phyloP scores from a whole-genome alignment of 2,329 filamentous ascomycete genomes.

The Cercospora nicotianae region DNA sequence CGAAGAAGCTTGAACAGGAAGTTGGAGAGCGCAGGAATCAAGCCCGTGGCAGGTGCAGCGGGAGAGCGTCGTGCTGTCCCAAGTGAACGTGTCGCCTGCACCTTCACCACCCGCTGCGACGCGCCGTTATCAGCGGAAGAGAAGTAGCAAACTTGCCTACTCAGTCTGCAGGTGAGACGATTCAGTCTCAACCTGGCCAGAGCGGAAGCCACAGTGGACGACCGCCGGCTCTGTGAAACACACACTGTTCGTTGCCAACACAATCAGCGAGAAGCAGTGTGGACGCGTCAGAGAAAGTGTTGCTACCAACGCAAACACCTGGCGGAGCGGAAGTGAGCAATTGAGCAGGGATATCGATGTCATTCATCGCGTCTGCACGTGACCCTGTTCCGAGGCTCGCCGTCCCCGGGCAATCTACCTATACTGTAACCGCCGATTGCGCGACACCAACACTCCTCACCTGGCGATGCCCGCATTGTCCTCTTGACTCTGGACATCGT shows the following conservation, averaged over 20 bases:
- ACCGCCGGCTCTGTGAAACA: not conserved
- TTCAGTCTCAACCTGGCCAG: not conserved
- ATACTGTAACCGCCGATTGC: not conserved
- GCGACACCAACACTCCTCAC: slow-evolving; percentile 7
- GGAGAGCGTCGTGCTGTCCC: not conserved
- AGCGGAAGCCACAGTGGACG: not conserved
- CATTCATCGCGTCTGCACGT: not conserved
- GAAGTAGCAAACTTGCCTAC: slow-evolving; percentile 27
- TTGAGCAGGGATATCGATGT: not conserved
- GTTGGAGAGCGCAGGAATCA: slow-evolving; percentile 17
- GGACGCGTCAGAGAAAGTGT: not conserved
- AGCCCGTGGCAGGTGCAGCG: slow-evolving; percentile 24
- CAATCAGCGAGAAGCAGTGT: not conserved
- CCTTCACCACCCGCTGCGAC: slow-evolving; percentile 1
- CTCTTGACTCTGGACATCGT: slow-evolving; percentile 2
- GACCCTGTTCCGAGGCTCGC: slow-evolving; percentile 8
- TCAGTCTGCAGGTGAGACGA: slow-evolving; percentile 7
- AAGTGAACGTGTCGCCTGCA: not conserved
- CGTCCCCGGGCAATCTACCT: not conserved
- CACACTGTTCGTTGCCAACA: not conserved
- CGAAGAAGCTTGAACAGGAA: slow-evolving; percentile 23
- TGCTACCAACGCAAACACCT: not conserved
- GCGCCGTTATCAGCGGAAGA: slow-evolving; percentile 12
- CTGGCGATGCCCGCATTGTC: slow-evolving; percentile 2
- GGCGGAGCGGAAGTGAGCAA: not conserved